A percentile compares a stretch with the other conserved stretches of the same genome.
Evolutionary conservation across 2,329 filamentous ascomycete genomes (phyloP).

Genomic region (Trichoderma sp.): DNA sequence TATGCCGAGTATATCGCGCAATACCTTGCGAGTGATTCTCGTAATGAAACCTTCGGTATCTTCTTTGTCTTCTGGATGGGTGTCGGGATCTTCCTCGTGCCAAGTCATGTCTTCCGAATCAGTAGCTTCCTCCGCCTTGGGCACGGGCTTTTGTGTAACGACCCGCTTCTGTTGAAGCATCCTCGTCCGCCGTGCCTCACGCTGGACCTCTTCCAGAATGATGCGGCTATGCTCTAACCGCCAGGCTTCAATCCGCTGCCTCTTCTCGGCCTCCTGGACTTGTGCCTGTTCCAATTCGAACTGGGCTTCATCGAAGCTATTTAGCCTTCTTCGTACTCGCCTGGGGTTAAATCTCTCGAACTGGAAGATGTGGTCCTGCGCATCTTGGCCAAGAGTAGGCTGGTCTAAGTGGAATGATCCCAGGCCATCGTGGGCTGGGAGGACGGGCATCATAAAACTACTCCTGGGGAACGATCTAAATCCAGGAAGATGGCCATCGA

Average conservation of each 20-base stretch:
- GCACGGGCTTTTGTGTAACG: slow-evolving; percentile 43
- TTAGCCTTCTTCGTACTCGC: slow-evolving; percentile 56
- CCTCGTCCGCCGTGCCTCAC: slow-evolving; percentile 65
- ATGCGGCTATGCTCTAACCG: slow-evolving; percentile 85
- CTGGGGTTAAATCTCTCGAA: slow-evolving; percentile 84
- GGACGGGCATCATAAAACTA: slow-evolving; percentile 62
- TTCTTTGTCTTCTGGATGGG: slow-evolving; percentile 45
- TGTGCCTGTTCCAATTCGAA: slow-evolving; percentile 55
- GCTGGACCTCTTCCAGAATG: slow-evolving; percentile 84
- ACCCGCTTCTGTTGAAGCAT: slow-evolving; percentile 59
- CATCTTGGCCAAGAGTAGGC: slow-evolving; percentile 52
- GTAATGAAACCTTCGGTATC: slow-evolving; percentile 72
- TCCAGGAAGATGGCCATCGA: slow-evolving; percentile 88
- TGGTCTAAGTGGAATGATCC: slow-evolving; percentile 76
- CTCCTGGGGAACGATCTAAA: slow-evolving; percentile 65
- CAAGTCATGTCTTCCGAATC: slow-evolving; percentile 48
- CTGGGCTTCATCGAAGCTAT: slow-evolving; percentile 54
- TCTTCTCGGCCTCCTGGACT: slow-evolving; percentile 69
- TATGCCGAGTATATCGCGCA: slow-evolving; percentile 86
- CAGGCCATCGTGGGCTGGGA: slow-evolving; percentile 91
- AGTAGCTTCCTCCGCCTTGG: background rate
- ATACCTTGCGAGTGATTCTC: slow-evolving; percentile 79
- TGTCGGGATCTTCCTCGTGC: slow-evolving; percentile 41
- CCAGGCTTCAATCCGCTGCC: slow-evolving; percentile 87
- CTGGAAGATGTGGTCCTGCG: slow-evolving; percentile 85